These are phyloP conservation scores for Hypoxylon sp. DNA, from an alignment of 2,329 filamentous ascomycete species.

Conservation along the genomic window DNA sequence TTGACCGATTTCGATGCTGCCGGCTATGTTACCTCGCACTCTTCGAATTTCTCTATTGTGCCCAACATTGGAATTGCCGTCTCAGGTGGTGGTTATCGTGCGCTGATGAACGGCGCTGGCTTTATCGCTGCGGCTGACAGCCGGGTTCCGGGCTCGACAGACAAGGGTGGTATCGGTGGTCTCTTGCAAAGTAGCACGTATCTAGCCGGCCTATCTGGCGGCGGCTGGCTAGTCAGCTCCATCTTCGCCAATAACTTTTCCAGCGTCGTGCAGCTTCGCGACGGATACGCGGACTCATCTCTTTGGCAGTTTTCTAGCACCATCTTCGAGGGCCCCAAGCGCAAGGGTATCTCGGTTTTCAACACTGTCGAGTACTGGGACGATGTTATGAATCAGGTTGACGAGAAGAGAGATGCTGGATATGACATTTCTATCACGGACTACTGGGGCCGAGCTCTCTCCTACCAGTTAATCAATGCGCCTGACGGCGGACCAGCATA, in stretches of 20 bases:
- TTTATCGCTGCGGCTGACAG: conserved; percentile 77
- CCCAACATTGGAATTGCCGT: conserved; percentile 72
- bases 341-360: conserved; percentile 47
- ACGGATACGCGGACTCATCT: conserved; percentile 49
- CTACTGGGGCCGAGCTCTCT: conserved; percentile 78
- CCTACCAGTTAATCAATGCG: conserved; percentile 78
- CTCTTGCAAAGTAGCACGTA: conserved; percentile 79
- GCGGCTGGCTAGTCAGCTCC: conserved; percentile 81
- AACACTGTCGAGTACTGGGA: conserved; percentile 68
- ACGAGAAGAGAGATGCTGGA: conserved; percentile 72
- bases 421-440: conserved; percentile 78
- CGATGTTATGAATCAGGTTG: conserved; percentile 69
- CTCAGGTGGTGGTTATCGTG: conserved; percentile 80
- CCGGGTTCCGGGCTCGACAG: conserved; percentile 71
- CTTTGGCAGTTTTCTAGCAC: conserved; percentile 56
- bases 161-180: conserved; percentile 73
- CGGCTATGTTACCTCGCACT: conserved; percentile 74
- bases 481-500: conserved; percentile 75
- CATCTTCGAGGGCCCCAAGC: conserved; percentile 54
- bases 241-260: conserved; percentile 83
- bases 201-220: conserved; percentile 79
- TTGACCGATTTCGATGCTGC: conserved; percentile 75
- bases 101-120: conserved; percentile 78
- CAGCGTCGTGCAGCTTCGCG: conserved; percentile 61
- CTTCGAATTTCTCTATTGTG: conserved; percentile 72